Conservation (phyloP, 345 rosid species). For the Melaleuca quinquenervia region DNA sequence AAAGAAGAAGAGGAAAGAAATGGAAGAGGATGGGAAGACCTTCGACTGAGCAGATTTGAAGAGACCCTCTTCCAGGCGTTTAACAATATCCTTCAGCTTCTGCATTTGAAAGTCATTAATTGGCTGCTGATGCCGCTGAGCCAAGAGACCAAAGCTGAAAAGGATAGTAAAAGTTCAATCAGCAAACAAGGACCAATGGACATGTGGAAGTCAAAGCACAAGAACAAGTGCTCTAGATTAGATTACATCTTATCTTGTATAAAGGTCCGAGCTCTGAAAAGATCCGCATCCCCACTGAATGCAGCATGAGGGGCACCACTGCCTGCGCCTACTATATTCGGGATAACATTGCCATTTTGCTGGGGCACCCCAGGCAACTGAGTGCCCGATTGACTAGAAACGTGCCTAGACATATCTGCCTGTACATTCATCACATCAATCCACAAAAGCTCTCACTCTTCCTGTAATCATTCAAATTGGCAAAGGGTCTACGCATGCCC, state of each 20-base stretch:
- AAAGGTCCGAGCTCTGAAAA: constrained; percentile 23
- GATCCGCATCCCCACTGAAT: constrained; percentile 33
- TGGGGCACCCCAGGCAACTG: constrained; percentile 12
- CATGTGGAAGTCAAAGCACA: neutral
- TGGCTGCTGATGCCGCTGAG: constrained; percentile 36
- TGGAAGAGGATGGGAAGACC: constrained; percentile 24
- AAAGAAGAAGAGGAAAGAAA: neutral
- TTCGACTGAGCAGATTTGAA: constrained; percentile 54
- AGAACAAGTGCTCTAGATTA: neutral
- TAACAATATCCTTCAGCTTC: constrained; percentile 48
- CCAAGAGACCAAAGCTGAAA: constrained; percentile 37
- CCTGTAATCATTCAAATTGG: neutral
- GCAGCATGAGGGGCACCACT: constrained; percentile 11
- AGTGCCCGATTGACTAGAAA: constrained; percentile 11
- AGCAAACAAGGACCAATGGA: constrained; percentile 1
- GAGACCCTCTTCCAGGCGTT: constrained; percentile 82
- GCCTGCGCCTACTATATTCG: neutral
- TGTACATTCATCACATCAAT: constrained; percentile 15
- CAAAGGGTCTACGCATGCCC: neutral
- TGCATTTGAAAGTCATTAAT: constrained; percentile 30
- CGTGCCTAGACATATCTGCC: constrained; percentile 34
- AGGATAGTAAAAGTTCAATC: neutral
- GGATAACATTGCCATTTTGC: constrained; percentile 20
- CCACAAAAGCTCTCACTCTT: neutral
- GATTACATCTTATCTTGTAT: constrained; percentile 53